A percentile compares a stretch with the other conserved stretches of the same genome.
Evolutionary conservation across 192 early-diverging fungal species (phyloP).

Genomic region (Allomyces macrogynus): DNA sequence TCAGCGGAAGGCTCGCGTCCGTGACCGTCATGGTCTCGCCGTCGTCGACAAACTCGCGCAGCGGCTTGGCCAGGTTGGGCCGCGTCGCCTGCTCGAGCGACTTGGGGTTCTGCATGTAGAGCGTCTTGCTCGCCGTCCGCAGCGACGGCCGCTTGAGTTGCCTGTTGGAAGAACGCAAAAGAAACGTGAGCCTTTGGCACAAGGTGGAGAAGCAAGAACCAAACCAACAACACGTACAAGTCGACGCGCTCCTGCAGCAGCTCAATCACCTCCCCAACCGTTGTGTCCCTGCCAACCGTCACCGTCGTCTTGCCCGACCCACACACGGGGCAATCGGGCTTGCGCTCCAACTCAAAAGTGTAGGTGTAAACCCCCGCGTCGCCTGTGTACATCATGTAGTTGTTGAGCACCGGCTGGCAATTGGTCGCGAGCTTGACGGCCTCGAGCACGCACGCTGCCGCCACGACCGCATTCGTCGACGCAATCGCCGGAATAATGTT

Average conservation of each 20-base stretch:
- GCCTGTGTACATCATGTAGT: conserved; percentile 95
- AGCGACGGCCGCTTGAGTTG: conserved; percentile 79
- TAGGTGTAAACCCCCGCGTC: conserved; percentile 78
- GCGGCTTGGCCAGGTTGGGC: conserved; percentile 57
- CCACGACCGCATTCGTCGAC: conserved; percentile 65
- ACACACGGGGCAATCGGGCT: conserved; percentile 81
- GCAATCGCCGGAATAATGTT: conserved; percentile 97
- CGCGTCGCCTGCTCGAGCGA: conserved; percentile 55
- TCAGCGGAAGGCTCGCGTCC: conserved; percentile 48
- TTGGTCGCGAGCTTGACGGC: conserved; percentile 76
- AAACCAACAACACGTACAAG: conserved; percentile 20
- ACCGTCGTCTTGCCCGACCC: conserved; percentile 35
- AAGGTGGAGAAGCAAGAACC: too few relatives aligned
- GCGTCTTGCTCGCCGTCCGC: conserved; percentile 20
- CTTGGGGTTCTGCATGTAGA: conserved; percentile 80
- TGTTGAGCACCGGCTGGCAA: conserved; percentile 57
- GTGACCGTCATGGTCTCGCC: conserved; percentile 63
- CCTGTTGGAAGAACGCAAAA: conserved; percentile 13
- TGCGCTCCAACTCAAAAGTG: conserved; percentile 62
- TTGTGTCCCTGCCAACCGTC: conserved; percentile 24
- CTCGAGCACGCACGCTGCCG: conserved; percentile 81
- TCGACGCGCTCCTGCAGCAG: conserved; percentile 48
- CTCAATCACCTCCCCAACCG: conserved; percentile 66
- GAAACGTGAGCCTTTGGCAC: background rate
- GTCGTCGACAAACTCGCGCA: conserved; percentile 41